Percentiles rank a stretch among this genome's conserved stretches.
Evolutionary conservation across 768 basidiomycete genomes (phyloP).

Genomic region (Rhodotorula babjevae): DNA sequence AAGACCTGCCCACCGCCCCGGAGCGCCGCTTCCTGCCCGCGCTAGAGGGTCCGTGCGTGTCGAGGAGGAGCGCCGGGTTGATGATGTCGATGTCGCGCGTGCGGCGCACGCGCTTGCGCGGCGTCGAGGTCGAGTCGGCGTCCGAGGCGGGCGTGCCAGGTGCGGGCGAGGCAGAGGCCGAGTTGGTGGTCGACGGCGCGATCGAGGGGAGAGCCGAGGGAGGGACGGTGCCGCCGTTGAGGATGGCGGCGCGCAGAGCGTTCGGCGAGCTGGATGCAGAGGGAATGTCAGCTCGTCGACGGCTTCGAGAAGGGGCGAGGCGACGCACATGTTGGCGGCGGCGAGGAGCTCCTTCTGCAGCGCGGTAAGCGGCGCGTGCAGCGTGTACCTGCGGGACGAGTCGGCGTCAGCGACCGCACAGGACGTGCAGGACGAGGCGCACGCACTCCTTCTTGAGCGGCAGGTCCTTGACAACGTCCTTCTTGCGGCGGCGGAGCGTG

Average conservation of each 20-base stretch:
- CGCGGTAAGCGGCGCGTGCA: slow-evolving; percentile 81
- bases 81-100: background rate
- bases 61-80: background rate
- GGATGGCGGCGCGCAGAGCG: background rate
- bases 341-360: slow-evolving; percentile 82
- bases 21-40: background rate
- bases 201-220: background rate
- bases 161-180: background rate
- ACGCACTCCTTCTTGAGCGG: slow-evolving; percentile 56
- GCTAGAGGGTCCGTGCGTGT: background rate
- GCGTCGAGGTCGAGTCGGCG: background rate
- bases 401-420: slow-evolving; percentile 58
- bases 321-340: slow-evolving; percentile 63
- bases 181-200: background rate
- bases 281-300: slow-evolving; percentile 44
- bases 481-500: slow-evolving; percentile 83
- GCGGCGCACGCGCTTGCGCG: slow-evolving; percentile 3
- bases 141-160: background rate
- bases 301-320: slow-evolving; percentile 50
- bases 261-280: background rate
- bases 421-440: background rate
- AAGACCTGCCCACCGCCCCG: background rate
- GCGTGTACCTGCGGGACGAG: slow-evolving; percentile 64
- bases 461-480: slow-evolving; percentile 79
- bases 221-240: background rate